Evolutionary conservation across 1,284 basidiomycete genomes (phyloP).

Genomic region (Pseudozyma pruni): DNA sequence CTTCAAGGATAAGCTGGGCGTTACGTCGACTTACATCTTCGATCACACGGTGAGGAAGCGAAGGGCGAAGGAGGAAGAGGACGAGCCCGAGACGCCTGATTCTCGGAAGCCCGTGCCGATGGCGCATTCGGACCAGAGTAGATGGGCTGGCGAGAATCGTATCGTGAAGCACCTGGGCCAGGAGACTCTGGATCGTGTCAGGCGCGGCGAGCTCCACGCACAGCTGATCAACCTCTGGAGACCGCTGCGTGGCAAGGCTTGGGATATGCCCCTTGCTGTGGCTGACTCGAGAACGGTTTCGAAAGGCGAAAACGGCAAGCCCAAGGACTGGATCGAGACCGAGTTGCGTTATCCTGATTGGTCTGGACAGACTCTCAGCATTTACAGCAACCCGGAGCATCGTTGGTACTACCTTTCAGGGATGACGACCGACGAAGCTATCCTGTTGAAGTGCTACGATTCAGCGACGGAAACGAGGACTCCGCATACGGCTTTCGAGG

Average conservation of each 20-base stretch:
- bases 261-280: conserved; percentile 75
- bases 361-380: conserved; percentile 62
- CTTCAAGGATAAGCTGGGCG: conserved; percentile 52
- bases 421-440: conserved; percentile 75
- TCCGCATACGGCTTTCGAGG: conserved; percentile 58
- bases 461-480: conserved; percentile 51
- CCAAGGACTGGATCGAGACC: conserved; percentile 41
- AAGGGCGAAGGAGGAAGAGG: conserved; percentile 29
- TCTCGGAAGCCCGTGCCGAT: conserved; percentile 47
- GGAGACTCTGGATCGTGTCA: conserved; percentile 47
- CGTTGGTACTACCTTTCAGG: conserved; percentile 76
- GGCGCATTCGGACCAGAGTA: conserved; percentile 56
- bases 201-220: conserved; percentile 69
- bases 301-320: conserved; percentile 38
- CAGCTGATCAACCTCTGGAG: conserved; percentile 81
- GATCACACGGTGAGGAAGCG: conserved; percentile 59
- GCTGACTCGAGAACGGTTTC: conserved; percentile 75
- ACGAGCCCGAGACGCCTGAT: conserved; percentile 43
- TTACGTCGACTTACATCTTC: conserved; percentile 54
- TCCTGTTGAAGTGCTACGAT: conserved; percentile 77
- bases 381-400: conserved; percentile 73
- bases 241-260: conserved; percentile 73
- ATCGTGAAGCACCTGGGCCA: conserved; percentile 53
- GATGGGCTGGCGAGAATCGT: conserved; percentile 54
- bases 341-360: conserved; percentile 53